phyloP scores from a whole-genome alignment of 1,139 yeast genomes.

The Magnusiomyces fungicola region DNA sequence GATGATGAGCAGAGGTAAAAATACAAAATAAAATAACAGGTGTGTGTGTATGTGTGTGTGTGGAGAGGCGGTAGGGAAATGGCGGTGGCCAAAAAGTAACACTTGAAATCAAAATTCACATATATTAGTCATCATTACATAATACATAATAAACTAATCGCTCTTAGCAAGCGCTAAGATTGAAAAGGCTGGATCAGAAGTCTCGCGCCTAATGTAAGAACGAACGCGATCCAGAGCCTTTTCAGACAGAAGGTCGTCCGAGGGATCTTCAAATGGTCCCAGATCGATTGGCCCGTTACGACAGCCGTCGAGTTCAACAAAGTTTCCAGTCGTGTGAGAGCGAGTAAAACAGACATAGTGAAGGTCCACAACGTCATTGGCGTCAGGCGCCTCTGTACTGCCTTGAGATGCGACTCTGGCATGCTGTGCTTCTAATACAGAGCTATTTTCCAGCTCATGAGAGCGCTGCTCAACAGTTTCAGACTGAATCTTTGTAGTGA shows the following conservation, averaged over 20 bases:
- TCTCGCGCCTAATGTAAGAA: constrained; percentile 49
- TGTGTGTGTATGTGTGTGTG: no score
- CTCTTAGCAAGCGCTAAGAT: constrained; percentile 35
- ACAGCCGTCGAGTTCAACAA: constrained; percentile 87
- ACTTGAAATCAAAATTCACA: no score
- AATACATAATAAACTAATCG: no score
- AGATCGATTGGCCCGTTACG: constrained; percentile 67
- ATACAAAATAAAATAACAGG: no score
- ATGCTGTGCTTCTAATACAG: constrained; percentile 49
- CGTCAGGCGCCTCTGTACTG: constrained; percentile 70
- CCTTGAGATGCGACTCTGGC: constrained; percentile 59
- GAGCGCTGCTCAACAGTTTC: constrained; percentile 37
- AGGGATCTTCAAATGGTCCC: constrained; percentile 36
- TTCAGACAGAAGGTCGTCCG: constrained; percentile 50
- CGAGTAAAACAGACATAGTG: constrained; percentile 77
- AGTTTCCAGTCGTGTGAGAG: constrained; percentile 36
- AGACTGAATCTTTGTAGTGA: constrained; percentile 26
- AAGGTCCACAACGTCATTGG: constrained; percentile 54
- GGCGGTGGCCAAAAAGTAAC: no score
- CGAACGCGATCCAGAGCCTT: constrained; percentile 50
- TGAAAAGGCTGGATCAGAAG: constrained; percentile 26
- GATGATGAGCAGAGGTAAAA: neutral
- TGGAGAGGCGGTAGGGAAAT: no score
- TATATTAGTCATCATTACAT: no score
- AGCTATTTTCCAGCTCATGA: constrained; percentile 39